Evolutionary conservation across 192 early-diverging fungal genomes (phyloP), one percentile per base, ranked within the genome.

Genomic region (Pilaira anomala): DNA sequence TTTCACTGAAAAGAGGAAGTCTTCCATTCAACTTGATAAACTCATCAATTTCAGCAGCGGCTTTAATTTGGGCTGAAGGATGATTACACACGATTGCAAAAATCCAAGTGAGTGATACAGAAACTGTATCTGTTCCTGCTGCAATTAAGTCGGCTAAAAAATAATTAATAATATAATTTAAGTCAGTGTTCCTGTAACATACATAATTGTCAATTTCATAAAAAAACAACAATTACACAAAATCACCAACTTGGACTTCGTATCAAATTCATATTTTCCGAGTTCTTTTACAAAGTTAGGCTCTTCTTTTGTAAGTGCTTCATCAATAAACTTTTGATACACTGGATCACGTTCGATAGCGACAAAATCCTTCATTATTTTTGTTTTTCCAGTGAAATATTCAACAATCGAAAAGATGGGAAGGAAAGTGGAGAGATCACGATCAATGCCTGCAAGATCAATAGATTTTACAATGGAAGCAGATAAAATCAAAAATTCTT

Each of bases 81-180:
- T 71, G n/a, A 42, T 49, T 45, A 18, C 55, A 42, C 9, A 71
- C 22, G n/a, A 45, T 11, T 9, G 55, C 69, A 14, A 66, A n/a
- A 13, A 24, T 36, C 69, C 69, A 71, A 22, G 22, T 30, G 2
- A 71, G 44, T 19, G 69, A 52, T 4, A 22, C 48, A 13, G 62
- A 26, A 42, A 28, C 51, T 18, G 62, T 63, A 24, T 63, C 62
- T n/a, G 19, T 50, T 26, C 58, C 58, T 14, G 41, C 58, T 46
- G 45, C 21, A 50, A 48, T 49, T 16, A 62, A 30, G 29, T 62
- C 60, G 30, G 18, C 60, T 62, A 49, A 11, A n/a, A 26, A 30
- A 29, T 2, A 45, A 45, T 36, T 36, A 9, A 36, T 36, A 36
- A 33, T 36, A n/a, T n/a, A n/a, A n/a, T n/a, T n/a, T n/a, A n/a